These are phyloP conservation scores for Vanrija pseudolonga DNA, from an alignment of 1,284 basidiomycete species.

Conservation along the genomic window DNA sequence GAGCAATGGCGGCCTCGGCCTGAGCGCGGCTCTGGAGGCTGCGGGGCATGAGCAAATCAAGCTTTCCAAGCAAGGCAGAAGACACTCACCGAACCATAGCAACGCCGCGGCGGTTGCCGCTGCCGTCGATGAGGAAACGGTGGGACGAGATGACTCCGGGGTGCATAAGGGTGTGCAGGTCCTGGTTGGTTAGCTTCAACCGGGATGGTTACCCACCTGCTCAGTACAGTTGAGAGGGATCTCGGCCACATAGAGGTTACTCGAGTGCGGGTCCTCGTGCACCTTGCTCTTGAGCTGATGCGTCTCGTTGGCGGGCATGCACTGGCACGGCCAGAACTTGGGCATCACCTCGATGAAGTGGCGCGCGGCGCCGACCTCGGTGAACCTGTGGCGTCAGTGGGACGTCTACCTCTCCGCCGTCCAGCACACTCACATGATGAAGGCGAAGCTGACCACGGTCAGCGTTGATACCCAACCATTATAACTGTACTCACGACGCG, in stretches of 20 bases:
- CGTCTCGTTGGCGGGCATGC: slow-evolving; percentile 33
- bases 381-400: slow-evolving; percentile 23
- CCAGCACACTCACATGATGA: slow-evolving; percentile 26
- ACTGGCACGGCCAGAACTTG: neutral
- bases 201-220: slow-evolving; percentile 18
- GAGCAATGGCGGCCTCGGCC: slow-evolving; percentile 32
- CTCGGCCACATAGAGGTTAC: slow-evolving; percentile 40
- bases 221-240: slow-evolving; percentile 25
- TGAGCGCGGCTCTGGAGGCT: slow-evolving; percentile 29
- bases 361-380: slow-evolving; percentile 20
- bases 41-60: neutral
- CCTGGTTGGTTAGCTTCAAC: slow-evolving; percentile 19
- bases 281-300: slow-evolving; percentile 36
- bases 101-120: slow-evolving; percentile 31
- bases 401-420: neutral
- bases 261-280: slow-evolving; percentile 36
- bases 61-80: neutral
- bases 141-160: slow-evolving; percentile 30
- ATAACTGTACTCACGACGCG: neutral
- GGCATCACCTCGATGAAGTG: slow-evolving; percentile 16
- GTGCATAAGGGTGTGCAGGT: slow-evolving; percentile 22
- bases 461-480: neutral
- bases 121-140: slow-evolving; percentile 30
- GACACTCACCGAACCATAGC: slow-evolving; percentile 32
- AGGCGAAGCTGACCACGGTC: slow-evolving; percentile 21